Evolutionary conservation across 768 basidiomycete species (phyloP).

Genomic region (Phylloporus rhodoxanthus): DNA sequence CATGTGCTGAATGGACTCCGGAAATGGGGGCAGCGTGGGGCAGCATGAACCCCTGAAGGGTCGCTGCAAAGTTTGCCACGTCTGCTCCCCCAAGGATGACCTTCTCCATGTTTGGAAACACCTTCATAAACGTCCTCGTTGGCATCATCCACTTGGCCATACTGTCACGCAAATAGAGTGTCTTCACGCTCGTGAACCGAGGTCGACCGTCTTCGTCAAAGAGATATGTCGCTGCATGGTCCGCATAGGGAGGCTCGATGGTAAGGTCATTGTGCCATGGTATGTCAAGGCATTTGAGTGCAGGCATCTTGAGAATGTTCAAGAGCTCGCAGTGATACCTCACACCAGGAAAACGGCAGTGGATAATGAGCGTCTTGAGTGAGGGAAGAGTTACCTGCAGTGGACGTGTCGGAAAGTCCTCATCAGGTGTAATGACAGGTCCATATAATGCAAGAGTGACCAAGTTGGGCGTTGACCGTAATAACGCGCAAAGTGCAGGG

Average conservation of each 20-base stretch:
- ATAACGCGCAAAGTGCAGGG: slow-evolving; percentile 8
- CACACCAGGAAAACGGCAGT: slow-evolving; percentile 10
- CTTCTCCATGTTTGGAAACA: slow-evolving; percentile 14
- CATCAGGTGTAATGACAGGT: slow-evolving; percentile 12
- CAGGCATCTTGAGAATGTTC: slow-evolving; percentile 6
- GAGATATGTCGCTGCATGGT: slow-evolving; percentile 10
- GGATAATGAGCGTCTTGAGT: slow-evolving; percentile 13
- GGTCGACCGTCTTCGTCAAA: slow-evolving; percentile 8
- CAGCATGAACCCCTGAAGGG: slow-evolving; percentile 9
- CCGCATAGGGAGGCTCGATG: neutral
- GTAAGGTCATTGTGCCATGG: slow-evolving; percentile 16
- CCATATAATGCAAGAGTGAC: slow-evolving; percentile 9
- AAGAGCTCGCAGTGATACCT: slow-evolving; percentile 15
- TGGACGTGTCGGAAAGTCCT: slow-evolving; percentile 4
- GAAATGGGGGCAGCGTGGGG: too few relatives aligned
- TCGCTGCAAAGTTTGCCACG: slow-evolving; percentile 8
- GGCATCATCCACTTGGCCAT: slow-evolving; percentile 6
- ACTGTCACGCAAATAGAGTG: slow-evolving; percentile 12
- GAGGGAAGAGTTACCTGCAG: slow-evolving; percentile 3
- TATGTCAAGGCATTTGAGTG: slow-evolving; percentile 12
- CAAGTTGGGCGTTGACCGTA: slow-evolving; percentile 8
- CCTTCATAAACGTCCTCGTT: slow-evolving; percentile 12
- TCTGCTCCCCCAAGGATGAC: slow-evolving; percentile 13
- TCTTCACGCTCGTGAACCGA: slow-evolving; percentile 8
- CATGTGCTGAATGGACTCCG: neutral